Conservation (phyloP, 2,329 filamentous ascomycete genomes). For the Fonsecaea multimorphosa region DNA sequence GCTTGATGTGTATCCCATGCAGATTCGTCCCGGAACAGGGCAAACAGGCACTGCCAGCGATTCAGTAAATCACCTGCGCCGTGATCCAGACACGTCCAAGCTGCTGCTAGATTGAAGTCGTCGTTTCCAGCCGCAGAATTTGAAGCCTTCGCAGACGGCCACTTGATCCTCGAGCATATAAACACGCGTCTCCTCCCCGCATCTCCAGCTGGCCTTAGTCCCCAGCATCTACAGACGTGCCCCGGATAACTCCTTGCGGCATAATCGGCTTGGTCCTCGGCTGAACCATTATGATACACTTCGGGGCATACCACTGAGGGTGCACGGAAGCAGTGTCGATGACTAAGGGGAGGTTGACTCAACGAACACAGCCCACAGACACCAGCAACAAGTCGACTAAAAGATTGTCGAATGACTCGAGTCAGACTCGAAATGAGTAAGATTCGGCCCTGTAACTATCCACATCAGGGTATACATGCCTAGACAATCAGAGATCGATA, state of each 20-base stretch:
- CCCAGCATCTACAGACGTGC: neutral
- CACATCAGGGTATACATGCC: conserved; percentile 2
- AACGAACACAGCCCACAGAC: neutral
- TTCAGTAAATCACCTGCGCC: neutral
- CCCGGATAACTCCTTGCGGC: conserved; percentile 2
- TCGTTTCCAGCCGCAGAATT: neutral
- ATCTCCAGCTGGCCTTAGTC: neutral
- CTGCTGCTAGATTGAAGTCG: neutral
- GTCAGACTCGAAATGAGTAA: neutral
- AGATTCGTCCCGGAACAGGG: neutral
- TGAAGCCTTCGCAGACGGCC: neutral
- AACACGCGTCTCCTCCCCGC: neutral
- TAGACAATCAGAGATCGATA: neutral
- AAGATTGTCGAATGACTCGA: neutral
- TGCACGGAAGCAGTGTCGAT: neutral
- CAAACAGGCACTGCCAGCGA: neutral
- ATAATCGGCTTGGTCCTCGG: conserved; percentile 7
- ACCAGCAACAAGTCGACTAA: neutral
- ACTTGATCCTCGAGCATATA: neutral
- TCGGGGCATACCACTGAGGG: neutral
- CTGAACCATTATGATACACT: neutral
- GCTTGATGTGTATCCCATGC: neutral
- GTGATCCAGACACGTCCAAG: neutral
- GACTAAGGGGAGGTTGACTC: neutral
- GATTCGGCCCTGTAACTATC: neutral